Base-by-base conservation (phyloP, 1,284 basidiomycete species). In the Pisolithus thermaeus region DNA sequence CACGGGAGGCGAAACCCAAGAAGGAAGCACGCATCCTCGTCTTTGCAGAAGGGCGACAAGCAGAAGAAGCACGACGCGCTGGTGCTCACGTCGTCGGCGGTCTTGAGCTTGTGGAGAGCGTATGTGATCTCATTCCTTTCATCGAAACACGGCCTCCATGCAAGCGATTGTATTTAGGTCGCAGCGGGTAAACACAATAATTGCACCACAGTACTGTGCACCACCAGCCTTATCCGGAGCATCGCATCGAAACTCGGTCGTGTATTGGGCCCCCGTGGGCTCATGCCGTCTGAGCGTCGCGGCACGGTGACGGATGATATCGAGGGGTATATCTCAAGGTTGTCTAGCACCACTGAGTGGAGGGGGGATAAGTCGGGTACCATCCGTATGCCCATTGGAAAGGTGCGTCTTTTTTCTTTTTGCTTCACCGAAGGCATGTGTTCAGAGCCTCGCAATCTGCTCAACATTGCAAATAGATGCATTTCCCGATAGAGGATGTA, bases 201-300 rank as follows among this genome's bases (percentile, higher is more conserved):
- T n/a, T 64, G 66, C 39, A 91, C 89, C 14, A 84, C 89, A 46
- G 87, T 93, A 58, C 78, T 99, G 23, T 89, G 87, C 49, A 93
- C 92, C 0, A 83, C 90, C 4, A 78, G 81, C 16, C 80, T 97
- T 61, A 81, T 97, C 52, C 80, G 84, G 27, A 71, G 81, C 32
- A 90, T 98, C 55, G 85, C 89, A 23, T 83, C 86, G 12, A 81
- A 81, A 59, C 78, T 98, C 7, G 95, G 94, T 35, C 85, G 95
- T 59, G 82, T 92, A 54, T 78, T 99, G 25, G 97, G 96, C 64
- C 95, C 93, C 40, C 85, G 92, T 55, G 95, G 95, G 56, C 72
- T 99, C 49, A 98, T 99, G 93, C 96, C 96, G 14, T 91, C 90
- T 7, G 88, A 88, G 56, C 87, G 95, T 69, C 81, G 96, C 58